phyloP scores from a whole-genome alignment of 768 basidiomycete species.

The Boletellus sp. region DNA sequence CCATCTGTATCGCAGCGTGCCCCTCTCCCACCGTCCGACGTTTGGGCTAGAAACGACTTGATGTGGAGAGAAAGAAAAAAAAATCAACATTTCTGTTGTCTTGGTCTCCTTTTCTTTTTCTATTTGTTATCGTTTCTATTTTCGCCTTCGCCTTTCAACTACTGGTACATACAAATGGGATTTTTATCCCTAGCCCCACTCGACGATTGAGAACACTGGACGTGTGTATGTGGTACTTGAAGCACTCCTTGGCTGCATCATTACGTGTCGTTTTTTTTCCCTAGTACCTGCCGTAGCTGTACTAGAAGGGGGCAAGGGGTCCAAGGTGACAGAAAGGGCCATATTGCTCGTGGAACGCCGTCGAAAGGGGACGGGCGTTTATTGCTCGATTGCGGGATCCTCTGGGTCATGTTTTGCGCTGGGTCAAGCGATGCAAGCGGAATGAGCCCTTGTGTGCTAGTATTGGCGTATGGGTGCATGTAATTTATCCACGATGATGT shows the following conservation, averaged over 20 bases:
- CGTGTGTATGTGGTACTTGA: conserved; percentile 23
- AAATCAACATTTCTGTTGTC: conserved; percentile 9
- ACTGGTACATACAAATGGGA: conserved; percentile 14
- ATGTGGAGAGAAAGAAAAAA: conserved; percentile 16
- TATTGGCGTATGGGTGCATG: too few species aligned
- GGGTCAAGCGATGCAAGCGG: too few species aligned
- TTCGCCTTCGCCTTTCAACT: background rate
- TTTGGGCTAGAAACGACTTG: conserved; percentile 12
- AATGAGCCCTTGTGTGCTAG: too few species aligned
- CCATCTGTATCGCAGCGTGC: background rate
- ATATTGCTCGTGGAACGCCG: conserved; percentile 3
- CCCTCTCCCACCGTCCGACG: background rate
- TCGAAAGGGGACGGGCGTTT: conserved; percentile 8
- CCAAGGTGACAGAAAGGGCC: conserved; percentile 12
- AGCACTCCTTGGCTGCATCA: conserved; percentile 8
- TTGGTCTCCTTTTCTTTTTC: conserved; percentile 8
- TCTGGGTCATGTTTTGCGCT: too few species aligned
- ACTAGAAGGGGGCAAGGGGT: conserved; percentile 10
- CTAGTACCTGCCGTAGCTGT: conserved; percentile 13
- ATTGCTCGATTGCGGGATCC: too few species aligned
- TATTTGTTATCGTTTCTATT: conserved; percentile 19
- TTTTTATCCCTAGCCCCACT: conserved; percentile 3
- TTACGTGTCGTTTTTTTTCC: conserved; percentile 4
- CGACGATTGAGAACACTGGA: conserved; percentile 10
- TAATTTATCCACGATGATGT: too few species aligned